Percentiles rank a stretch among this genome's conserved stretches.
phyloP scores from a whole-genome alignment of 176 grass and related monocot genomes.

The Ampelocalamus luodianensis region DNA sequence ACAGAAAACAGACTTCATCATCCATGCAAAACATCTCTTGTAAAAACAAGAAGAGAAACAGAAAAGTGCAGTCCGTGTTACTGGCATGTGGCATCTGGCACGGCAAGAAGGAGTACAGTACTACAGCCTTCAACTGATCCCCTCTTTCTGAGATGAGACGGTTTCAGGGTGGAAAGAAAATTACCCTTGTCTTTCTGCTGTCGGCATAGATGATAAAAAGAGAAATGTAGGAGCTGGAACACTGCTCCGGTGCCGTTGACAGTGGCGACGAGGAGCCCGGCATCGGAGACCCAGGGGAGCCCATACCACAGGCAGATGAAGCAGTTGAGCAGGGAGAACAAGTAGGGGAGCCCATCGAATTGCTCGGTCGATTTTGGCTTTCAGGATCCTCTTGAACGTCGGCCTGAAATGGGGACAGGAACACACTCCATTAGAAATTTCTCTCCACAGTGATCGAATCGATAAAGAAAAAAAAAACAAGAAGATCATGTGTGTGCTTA shows the following conservation, averaged over 20 bases:
- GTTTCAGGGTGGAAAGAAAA: not conserved
- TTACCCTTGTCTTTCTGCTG: conserved; percentile 60
- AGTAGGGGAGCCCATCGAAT: conserved; percentile 76
- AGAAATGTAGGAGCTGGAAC: conserved; percentile 68
- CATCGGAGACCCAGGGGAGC: conserved; percentile 65
- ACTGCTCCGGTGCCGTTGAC: conserved; percentile 76
- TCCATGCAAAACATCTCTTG: not conserved
- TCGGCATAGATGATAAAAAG: conserved; percentile 74
- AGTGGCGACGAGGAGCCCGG: conserved; percentile 64
- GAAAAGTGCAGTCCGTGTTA: not conserved
- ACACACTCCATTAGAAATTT: not conserved
- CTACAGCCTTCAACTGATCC: not conserved
- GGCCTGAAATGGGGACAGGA: conserved; percentile 39
- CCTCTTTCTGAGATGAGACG: not conserved
- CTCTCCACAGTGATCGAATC: not conserved
- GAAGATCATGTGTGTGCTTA: conserved; percentile 36
- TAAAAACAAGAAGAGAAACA: not conserved
- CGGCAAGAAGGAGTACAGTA: not conserved
- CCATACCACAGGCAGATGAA: conserved; percentile 91
- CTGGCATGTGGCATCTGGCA: not conserved
- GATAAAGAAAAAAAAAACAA: not conserved
- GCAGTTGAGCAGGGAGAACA: conserved; percentile 83
- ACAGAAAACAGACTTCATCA: not conserved
- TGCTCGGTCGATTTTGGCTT: conserved; percentile 73
- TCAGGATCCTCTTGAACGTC: conserved; percentile 79